Base-by-base conservation (phyloP, 176 grass and related monocot genomes). In the Carex pumila region DNA sequence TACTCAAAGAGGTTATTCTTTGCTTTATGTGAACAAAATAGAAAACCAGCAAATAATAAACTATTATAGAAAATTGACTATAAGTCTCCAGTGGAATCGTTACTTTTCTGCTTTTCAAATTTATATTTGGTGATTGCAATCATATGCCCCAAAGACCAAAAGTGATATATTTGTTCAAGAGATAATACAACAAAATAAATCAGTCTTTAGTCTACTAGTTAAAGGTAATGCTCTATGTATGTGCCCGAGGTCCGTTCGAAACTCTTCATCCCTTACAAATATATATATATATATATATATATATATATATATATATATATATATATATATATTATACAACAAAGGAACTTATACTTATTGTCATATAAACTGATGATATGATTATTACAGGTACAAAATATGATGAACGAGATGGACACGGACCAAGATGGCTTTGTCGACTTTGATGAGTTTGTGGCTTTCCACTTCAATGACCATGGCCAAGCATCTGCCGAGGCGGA, bases 361-460 rank as follows among this genome's bases (percentile, higher is more conserved):
- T 49, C 5, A 77, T 55, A 74, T 25, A 58, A 50, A 85, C 25
- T 80, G 75, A 79, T 80, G 75, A 79, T 32, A 89, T 80, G 14
- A 59, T 77, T 10, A 66, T 29, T 89, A 0, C 86, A 93, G 84
- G 88, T 90, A 36, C 71, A 75, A 0, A 83, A 87, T 36, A 97
- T 97, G 94, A 97, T 97, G 87, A 79, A 88, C 25, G 94, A 94
- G 90, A 87, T 97, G 70, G 94, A 94, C 88, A 47, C 87, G 13
- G 90, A 97, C 83, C 70, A 74, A 78, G 94, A 97, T 71, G 92
- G 94, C 39, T 94, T 81, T 83, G 84, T 97, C 1, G 90, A 91
- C 84, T 70, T 94, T 1, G 80, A 88, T 58, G 94, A 97, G 90
- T 97, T 94, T 83, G 63, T 83, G 7, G 88, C 87, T 18, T 97